These are phyloP conservation scores for Cerioporus squamosus DNA, from an alignment of 1,284 basidiomycete species.

Conservation along the genomic window DNA sequence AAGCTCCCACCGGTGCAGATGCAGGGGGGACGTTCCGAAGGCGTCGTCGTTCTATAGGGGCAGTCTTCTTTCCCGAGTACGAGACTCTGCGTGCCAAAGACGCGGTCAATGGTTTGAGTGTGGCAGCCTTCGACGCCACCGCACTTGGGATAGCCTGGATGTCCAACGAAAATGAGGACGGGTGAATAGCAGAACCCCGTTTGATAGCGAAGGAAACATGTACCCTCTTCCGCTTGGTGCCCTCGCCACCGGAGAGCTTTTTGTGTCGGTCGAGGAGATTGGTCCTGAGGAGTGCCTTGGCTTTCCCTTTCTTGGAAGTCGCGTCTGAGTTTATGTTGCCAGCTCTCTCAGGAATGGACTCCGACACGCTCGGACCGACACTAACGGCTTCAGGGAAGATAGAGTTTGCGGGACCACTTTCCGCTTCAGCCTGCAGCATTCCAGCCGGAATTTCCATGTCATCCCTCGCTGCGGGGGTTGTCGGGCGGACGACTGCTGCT, in stretches of 20 bases:
- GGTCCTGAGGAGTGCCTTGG: constrained; percentile 10
- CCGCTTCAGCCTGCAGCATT: neutral
- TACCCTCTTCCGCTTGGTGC: constrained; percentile 21
- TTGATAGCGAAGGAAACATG: neutral
- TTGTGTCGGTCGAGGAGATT: constrained; percentile 9
- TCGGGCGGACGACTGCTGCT: neutral
- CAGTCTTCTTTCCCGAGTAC: constrained; percentile 12
- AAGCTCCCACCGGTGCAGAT: too few relatives aligned
- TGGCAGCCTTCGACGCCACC: constrained; percentile 23
- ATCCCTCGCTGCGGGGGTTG: neutral
- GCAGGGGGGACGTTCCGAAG: constrained; percentile 4
- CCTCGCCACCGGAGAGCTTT: constrained; percentile 16
- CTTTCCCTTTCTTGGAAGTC: constrained; percentile 16
- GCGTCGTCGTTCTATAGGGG: constrained; percentile 12
- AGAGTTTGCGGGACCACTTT: neutral
- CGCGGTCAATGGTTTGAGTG: constrained; percentile 21
- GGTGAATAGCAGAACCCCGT: neutral
- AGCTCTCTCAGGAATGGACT: neutral
- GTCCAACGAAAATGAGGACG: too few relatives aligned
- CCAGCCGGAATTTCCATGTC: neutral
- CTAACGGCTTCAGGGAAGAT: neutral
- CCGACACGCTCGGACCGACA: constrained; percentile 5
- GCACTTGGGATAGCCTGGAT: constrained; percentile 11
- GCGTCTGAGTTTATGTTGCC: neutral
- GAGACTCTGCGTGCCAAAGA: constrained; percentile 20